A percentile compares a stretch with the other conserved stretches of the same genome.
These are phyloP conservation scores for Diversispora eburnea DNA, from an alignment of 192 early-diverging fungal genomes.

Conservation along the genomic window DNA sequence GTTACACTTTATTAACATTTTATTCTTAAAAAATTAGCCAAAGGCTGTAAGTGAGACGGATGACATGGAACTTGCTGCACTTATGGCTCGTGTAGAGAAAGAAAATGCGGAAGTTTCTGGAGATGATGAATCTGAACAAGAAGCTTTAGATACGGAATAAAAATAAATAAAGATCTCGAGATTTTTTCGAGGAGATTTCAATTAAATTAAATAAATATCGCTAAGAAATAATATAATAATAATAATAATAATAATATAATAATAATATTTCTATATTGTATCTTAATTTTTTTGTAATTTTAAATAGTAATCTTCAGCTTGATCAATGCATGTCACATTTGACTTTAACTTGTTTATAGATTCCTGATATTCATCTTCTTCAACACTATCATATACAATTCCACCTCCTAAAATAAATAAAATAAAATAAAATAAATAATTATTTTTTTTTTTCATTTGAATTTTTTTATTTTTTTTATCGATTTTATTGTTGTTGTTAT, in stretches of 20 bases:
- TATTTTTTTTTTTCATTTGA: conserved; percentile 2
- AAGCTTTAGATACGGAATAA: conserved; percentile 41
- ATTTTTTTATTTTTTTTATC: neutral
- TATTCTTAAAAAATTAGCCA: conserved; percentile 50
- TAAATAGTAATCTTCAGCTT: conserved; percentile 79
- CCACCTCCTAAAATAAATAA: conserved; percentile 65
- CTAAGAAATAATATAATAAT: no score
- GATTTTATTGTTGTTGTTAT: neutral
- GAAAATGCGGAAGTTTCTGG: conserved; percentile 91
- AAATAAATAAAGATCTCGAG: neutral
- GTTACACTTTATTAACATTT: neutral
- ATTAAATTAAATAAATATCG: neutral
- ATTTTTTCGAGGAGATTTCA: neutral
- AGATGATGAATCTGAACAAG: conserved; percentile 81
- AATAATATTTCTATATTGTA: no score
- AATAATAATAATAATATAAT: no score
- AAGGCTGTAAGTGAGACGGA: conserved; percentile 88
- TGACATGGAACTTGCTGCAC: conserved; percentile 86
- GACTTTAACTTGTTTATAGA: conserved; percentile 93
- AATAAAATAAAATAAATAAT: neutral
- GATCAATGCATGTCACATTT: conserved; percentile 81
- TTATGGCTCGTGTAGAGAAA: conserved; percentile 84
- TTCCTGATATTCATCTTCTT: conserved; percentile 91
- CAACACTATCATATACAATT: conserved; percentile 93
- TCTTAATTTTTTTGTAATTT: conserved; percentile 55